phyloP scores from a whole-genome alignment of 108 stramenopile species.

The Nitzschia putrida region DNA sequence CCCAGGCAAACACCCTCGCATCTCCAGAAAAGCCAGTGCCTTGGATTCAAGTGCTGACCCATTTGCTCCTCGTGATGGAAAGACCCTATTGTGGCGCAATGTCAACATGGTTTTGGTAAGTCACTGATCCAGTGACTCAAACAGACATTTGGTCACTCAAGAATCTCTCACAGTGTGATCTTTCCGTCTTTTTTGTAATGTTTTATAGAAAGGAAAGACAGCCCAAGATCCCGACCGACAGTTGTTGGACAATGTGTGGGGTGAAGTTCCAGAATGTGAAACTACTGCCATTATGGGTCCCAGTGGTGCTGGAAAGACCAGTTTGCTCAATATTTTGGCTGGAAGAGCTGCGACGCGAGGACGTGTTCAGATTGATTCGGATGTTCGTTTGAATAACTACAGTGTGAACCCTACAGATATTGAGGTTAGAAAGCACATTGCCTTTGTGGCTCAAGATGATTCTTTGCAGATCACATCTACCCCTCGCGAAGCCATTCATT shows the following conservation, averaged over 20 bases:
- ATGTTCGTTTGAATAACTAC: conserved; percentile 64
- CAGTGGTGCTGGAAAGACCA: conserved; percentile 68
- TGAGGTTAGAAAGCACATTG: conserved; percentile 55
- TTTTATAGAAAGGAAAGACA: conserved; percentile 11
- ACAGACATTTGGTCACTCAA: background rate
- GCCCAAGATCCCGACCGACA: conserved; percentile 33
- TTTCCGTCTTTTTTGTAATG: background rate
- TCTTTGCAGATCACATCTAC: conserved; percentile 73
- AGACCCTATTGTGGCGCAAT: conserved; percentile 58
- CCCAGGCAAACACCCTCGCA: too few relatives aligned
- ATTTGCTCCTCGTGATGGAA: conserved; percentile 65
- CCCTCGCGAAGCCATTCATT: conserved; percentile 83
- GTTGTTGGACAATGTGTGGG: conserved; percentile 66
- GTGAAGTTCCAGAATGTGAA: conserved; percentile 67
- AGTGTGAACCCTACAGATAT: conserved; percentile 51
- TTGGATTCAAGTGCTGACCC: conserved; percentile 34
- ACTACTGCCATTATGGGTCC: conserved; percentile 65
- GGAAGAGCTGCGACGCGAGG: conserved; percentile 56
- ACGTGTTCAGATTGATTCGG: conserved; percentile 45
- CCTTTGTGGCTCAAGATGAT: conserved; percentile 89
- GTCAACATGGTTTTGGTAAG: conserved; percentile 70
- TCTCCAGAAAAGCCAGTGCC: too few relatives aligned
- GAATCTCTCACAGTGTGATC: background rate
- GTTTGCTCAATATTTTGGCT: conserved; percentile 77
- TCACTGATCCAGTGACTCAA: background rate